Conservation (phyloP, 2,329 filamentous ascomycete genomes). For the Clarireedia homoeocarpa region DNA sequence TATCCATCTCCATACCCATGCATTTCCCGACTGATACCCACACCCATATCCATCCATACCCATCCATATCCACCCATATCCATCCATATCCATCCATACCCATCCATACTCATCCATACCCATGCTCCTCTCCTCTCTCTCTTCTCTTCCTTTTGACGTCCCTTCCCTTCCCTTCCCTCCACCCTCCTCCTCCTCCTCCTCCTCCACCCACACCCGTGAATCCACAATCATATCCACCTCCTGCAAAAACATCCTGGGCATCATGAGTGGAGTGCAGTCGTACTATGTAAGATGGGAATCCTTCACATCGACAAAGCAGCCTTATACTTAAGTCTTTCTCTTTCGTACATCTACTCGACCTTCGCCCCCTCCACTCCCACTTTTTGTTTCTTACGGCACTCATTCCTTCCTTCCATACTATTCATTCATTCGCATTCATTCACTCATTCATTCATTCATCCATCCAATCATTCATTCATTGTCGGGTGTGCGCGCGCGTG, state of each 20-base stretch:
- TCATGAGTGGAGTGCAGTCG: background rate
- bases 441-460: background rate
- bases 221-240: no score
- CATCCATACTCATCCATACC: no score
- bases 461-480: background rate
- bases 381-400: background rate
- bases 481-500: background rate
- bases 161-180: background rate
- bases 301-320: background rate
- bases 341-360: background rate
- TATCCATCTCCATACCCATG: no score
- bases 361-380: background rate
- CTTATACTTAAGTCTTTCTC: background rate
- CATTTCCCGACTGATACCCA: no score
- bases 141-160: no score
- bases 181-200: background rate
- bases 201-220: no score
- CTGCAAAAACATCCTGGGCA: background rate
- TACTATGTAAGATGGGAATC: constrained; percentile 2
- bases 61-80: no score
- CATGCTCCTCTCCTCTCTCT: no score
- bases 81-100: no score
- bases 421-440: background rate
- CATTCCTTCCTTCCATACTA: background rate
- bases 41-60: no score